Evolutionary conservation across 805 yeast species (phyloP).

Genomic region (Ogataea trehalophila): DNA sequence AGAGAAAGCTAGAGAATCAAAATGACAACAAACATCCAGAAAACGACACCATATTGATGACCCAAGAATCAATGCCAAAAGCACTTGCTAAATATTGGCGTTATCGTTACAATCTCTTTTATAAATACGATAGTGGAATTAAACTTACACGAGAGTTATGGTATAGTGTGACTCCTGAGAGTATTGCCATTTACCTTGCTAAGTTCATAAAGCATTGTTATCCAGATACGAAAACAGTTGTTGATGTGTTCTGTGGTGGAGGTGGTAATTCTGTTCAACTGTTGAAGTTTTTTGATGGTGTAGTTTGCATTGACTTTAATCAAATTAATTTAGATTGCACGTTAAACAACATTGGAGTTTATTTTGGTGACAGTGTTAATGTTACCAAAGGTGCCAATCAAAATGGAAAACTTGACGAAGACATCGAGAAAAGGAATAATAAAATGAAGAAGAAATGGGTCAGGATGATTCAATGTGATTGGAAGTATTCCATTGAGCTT

Average conservation of each 20-base stretch:
- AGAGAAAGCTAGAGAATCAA: not conserved
- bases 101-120: slow-evolving; percentile 55
- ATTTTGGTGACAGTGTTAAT: slow-evolving; percentile 23
- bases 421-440: slow-evolving; percentile 33
- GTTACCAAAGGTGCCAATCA: too few species aligned
- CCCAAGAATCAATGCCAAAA: slow-evolving; percentile 26
- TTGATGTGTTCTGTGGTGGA: slow-evolving; percentile 82
- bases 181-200: slow-evolving; percentile 57
- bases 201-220: slow-evolving; percentile 46
- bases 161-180: slow-evolving; percentile 87
- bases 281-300: slow-evolving; percentile 50
- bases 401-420: too few species aligned
- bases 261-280: slow-evolving; percentile 84
- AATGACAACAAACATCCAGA: not conserved
- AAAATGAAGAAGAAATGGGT: slow-evolving; percentile 55
- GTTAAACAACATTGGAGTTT: slow-evolving; percentile 57
- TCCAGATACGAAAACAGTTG: slow-evolving; percentile 41
- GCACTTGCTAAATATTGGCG: slow-evolving; percentile 54
- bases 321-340: slow-evolving; percentile 62
- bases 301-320: slow-evolving; percentile 61
- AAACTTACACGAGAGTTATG: slow-evolving; percentile 68
- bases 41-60: not conserved
- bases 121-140: slow-evolving; percentile 62
- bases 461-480: slow-evolving; percentile 13
- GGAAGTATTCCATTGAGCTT: slow-evolving; percentile 7